Percentiles rank a stretch among this genome's conserved stretches.
Evolutionary conservation across 129 eudicot genomes (phyloP).

Genomic region (Artemisia annua): DNA sequence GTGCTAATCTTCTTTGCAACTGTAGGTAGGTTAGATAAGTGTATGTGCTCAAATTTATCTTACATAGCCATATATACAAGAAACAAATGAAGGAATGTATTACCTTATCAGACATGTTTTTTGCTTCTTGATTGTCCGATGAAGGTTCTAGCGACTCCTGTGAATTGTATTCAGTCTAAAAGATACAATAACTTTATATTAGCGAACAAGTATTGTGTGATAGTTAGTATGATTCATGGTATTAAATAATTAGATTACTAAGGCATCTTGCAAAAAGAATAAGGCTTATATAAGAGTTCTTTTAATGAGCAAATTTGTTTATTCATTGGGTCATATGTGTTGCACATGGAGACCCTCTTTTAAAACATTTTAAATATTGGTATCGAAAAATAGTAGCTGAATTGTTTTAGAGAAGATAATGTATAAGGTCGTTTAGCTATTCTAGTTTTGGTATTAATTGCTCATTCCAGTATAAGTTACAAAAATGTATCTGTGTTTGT

Average conservation of each 20-base stretch:
- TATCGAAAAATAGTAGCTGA: neutral
- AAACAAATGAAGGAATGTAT: constrained; percentile 6
- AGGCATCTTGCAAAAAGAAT: neutral
- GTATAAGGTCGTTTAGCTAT: too few species aligned
- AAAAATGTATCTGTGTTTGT: too few species aligned
- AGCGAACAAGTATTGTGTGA: neutral
- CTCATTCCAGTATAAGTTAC: too few species aligned
- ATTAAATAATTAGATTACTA: neutral
- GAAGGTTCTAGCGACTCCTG: constrained; percentile 51
- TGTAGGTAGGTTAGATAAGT: constrained; percentile 16
- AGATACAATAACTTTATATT: constrained; percentile 16
- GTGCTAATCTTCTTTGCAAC: constrained; percentile 92
- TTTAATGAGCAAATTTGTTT: neutral
- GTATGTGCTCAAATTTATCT: neutral
- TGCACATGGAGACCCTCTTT: neutral
- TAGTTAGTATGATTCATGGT: neutral
- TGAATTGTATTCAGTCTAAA: constrained; percentile 52
- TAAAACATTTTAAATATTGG: neutral
- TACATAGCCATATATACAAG: neutral
- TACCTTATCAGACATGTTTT: constrained; percentile 74
- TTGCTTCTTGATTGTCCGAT: constrained; percentile 48
- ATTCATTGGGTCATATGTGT: constrained; percentile 3
- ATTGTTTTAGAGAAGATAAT: neutral
- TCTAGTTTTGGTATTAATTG: too few species aligned
- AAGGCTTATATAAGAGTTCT: too few species aligned